Base-by-base conservation (phyloP, 805 yeast genomes). In the Kuraishia hungarica region DNA sequence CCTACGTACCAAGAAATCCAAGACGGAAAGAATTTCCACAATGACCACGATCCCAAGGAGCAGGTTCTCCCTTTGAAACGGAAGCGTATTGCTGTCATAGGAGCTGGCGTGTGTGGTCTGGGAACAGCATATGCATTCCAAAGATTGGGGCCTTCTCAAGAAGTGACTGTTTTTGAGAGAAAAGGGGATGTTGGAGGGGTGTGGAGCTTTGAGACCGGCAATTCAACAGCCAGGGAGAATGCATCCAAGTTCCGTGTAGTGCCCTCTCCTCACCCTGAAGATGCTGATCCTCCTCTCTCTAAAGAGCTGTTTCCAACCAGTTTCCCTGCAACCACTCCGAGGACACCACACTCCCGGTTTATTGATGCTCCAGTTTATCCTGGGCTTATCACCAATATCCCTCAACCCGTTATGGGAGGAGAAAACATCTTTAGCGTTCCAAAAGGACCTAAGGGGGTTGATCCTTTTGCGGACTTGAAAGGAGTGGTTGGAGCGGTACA, bases 101-200 rank as follows among this genome's bases (percentile, higher is more conserved):
- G 81, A 4, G 81, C 77, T 15, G 81, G 81, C n/a, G 80, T 81
- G 6, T 71, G 76, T 3, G 81, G 81, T 4, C 72, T 77, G n/a
- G 69, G 76, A 50, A 62, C 71, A 0, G 61, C 75, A 6, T 80
- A 76, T 51, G 48, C 71, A 0, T 59, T 77, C n/a, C 59, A 74
- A 2, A 62, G 69, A 54, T 77, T 75, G 53, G 56, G 60, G 2
- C 53, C 53, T 1, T 68, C 73, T 55, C 66, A 62, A 5, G 62
- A 63, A 19, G 68, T 77, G 43, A 68, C 68, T 1, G 58, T 77
- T 1, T 76, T 70, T 59, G 81, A 77, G 56, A 62, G 80, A 52
- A 64, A 78, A 51, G 61, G 59, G 29, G 59, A 57, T 1, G 61
- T 67, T 7, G 81, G 81, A 1, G 81, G 81, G 2, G 65, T 75